A percentile compares a stretch with the other conserved stretches of the same genome.
phyloP scores from a whole-genome alignment of 2,329 filamentous ascomycete genomes.

The Phialophora tarda region DNA sequence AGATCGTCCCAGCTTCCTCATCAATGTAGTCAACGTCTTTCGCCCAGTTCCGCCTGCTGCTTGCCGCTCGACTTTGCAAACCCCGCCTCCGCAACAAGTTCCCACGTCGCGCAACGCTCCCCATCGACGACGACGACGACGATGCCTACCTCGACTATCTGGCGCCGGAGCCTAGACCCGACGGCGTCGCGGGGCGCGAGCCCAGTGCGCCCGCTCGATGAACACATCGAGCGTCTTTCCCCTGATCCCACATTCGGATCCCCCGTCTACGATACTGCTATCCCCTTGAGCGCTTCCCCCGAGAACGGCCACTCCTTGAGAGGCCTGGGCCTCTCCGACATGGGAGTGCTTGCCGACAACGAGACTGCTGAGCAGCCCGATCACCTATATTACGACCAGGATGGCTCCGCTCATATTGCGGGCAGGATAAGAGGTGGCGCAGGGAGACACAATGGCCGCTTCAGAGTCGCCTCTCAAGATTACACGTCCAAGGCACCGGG shows the following conservation, averaged over 20 bases:
- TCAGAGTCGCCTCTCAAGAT: conserved; percentile 13
- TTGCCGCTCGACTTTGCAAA: conserved; percentile 17
- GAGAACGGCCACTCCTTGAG: conserved; percentile 22
- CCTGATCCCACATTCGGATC: conserved; percentile 33
- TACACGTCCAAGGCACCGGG: conserved; percentile 7
- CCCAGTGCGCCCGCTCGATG: conserved; percentile 31
- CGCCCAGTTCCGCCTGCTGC: conserved; percentile 15
- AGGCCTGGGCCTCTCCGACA: conserved; percentile 35
- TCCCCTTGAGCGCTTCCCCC: conserved; percentile 15
- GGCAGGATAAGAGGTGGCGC: conserved; percentile 28
- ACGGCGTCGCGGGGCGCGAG: conserved; percentile 26
- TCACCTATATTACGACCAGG: conserved; percentile 36
- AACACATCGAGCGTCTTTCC: conserved; percentile 38
- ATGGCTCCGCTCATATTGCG: conserved; percentile 37
- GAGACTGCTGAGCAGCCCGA: conserved; percentile 30
- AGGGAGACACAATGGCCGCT: conserved; percentile 11
- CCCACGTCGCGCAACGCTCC: conserved; percentile 15
- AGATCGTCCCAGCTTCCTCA: conserved; percentile 22
- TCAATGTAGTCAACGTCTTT: conserved; percentile 33
- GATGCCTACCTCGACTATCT: conserved; percentile 39
- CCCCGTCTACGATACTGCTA: conserved; percentile 16
- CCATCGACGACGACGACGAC: conserved; percentile 23
- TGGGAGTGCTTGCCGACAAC: conserved; percentile 16
- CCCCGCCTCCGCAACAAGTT: conserved; percentile 35
- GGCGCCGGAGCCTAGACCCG: conserved; percentile 32